A percentile compares a stretch with the other conserved stretches of the same genome.
phyloP scores from a whole-genome alignment of 192 early-diverging fungal species.

The Haplosporangium gracile region DNA sequence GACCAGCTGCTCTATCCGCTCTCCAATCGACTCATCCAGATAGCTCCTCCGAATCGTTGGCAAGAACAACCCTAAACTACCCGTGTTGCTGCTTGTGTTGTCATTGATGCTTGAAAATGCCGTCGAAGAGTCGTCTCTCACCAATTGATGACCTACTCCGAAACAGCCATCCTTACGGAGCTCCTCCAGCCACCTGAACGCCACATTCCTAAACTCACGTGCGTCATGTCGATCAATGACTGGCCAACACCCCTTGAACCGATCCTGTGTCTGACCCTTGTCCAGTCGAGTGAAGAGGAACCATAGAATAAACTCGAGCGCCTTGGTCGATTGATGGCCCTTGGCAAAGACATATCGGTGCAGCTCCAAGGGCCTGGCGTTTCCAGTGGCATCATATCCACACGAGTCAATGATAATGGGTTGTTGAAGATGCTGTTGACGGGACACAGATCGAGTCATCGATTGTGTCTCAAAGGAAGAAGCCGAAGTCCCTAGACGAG shows the following conservation, averaged over 20 bases:
- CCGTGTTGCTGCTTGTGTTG: background rate
- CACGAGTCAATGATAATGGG: constrained; percentile 15
- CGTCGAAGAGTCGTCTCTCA: background rate
- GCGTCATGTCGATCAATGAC: constrained; percentile 66
- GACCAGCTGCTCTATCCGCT: constrained; percentile 41
- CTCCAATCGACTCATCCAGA: constrained; percentile 49
- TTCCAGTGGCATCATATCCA: constrained; percentile 2
- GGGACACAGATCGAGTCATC: constrained; percentile 3
- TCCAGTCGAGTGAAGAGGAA: constrained; percentile 66
- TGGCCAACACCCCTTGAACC: constrained; percentile 68
- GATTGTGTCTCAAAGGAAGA: background rate
- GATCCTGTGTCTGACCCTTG: constrained; percentile 48
- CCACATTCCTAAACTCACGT: constrained; percentile 67
- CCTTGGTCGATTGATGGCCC: constrained; percentile 68
- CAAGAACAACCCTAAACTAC: constrained; percentile 26
- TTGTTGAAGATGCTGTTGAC: background rate
- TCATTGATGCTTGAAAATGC: background rate
- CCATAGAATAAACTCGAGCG: constrained; percentile 68
- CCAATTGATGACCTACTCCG: constrained; percentile 24
- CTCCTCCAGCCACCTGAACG: constrained; percentile 72
- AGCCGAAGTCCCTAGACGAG: background rate
- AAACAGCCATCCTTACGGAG: constrained; percentile 61
- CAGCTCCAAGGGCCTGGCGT: constrained; percentile 51
- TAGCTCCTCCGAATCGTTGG: constrained; percentile 49
- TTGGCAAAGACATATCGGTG: constrained; percentile 65